Evolutionary conservation across 2,329 filamentous ascomycete genomes (phyloP).

Genomic region (Stagonosporopsis vannaccii): DNA sequence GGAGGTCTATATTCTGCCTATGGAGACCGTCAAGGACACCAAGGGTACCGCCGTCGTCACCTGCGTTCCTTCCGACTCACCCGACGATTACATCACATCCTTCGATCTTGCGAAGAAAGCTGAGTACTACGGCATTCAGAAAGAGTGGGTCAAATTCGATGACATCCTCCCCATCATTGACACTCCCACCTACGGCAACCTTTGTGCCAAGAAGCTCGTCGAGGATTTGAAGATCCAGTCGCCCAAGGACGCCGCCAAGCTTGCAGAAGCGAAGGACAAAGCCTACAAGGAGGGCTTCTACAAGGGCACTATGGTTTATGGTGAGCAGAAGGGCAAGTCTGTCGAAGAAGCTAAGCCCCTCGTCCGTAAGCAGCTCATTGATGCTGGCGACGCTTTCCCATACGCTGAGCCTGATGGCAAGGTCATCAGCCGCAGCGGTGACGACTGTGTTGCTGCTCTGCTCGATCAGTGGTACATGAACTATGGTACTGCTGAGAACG

Average conservation of each 20-base stretch:
- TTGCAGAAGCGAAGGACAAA: slow-evolving; percentile 92
- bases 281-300: slow-evolving; percentile 99
- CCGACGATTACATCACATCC: slow-evolving; percentile 92
- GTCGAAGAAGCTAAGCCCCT: slow-evolving; percentile 89
- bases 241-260: slow-evolving; percentile 89
- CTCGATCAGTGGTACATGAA: slow-evolving; percentile 99
- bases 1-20: slow-evolving; percentile 86
- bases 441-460: slow-evolving; percentile 91
- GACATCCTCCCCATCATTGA: slow-evolving; percentile 80
- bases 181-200: slow-evolving; percentile 85
- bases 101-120: slow-evolving; percentile 91
- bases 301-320: slow-evolving; percentile 87
- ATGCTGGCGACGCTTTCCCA: slow-evolving; percentile 80
- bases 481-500: slow-evolving; percentile 72
- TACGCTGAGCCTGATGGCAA: slow-evolving; percentile 92
- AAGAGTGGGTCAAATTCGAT: slow-evolving; percentile 87
- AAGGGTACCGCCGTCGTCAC: slow-evolving; percentile 98
- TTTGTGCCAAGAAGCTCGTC: slow-evolving; percentile 82
- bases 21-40: slow-evolving; percentile 89
- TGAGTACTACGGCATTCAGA: slow-evolving; percentile 91
- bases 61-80: slow-evolving; percentile 92
- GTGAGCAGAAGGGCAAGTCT: slow-evolving; percentile 85
- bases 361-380: slow-evolving; percentile 78
- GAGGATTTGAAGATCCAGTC: slow-evolving; percentile 96
- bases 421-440: slow-evolving; percentile 86